These are phyloP conservation scores for Fusarium incarnatum DNA, from an alignment of 2,329 filamentous ascomycete genomes.

Conservation along the genomic window DNA sequence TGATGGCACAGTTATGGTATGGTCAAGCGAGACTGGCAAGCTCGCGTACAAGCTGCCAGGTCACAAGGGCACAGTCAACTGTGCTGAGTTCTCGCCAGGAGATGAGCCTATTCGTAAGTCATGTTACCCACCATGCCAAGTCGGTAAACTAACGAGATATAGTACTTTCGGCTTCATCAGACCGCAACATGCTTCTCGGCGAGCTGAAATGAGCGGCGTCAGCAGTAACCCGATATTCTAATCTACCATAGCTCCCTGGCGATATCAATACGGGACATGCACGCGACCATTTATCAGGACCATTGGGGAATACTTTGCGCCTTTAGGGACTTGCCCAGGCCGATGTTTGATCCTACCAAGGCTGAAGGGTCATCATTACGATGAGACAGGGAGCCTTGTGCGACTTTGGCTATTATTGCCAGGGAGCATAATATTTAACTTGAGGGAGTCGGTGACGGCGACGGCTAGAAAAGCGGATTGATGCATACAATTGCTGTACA, in stretches of 20 bases:
- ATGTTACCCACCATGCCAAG: not conserved
- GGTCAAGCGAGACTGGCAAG: slow-evolving; percentile 90
- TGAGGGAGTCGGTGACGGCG: slow-evolving; percentile 3
- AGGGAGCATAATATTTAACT: slow-evolving; percentile 32
- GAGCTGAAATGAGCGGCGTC: slow-evolving; percentile 69
- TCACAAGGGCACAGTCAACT: slow-evolving; percentile 94
- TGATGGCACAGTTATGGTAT: slow-evolving; percentile 90
- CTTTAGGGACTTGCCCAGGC: not conserved
- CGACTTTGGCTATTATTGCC: slow-evolving; percentile 12
- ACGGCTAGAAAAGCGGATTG: slow-evolving; percentile 24
- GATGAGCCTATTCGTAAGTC: slow-evolving; percentile 87
- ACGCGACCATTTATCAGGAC: not conserved
- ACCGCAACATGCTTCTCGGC: slow-evolving; percentile 84
- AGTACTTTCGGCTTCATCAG: slow-evolving; percentile 93
- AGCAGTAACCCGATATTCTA: slow-evolving; percentile 54
- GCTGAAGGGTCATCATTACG: not conserved
- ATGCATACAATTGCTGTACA: slow-evolving; percentile 22
- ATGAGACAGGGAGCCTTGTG: slow-evolving; percentile 7
- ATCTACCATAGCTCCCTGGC: slow-evolving; percentile 14
- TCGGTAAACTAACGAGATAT: slow-evolving; percentile 52
- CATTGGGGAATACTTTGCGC: not conserved
- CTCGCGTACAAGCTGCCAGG: slow-evolving; percentile 94
- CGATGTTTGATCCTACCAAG: not conserved
- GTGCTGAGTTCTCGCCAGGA: slow-evolving; percentile 87
- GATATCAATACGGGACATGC: slow-evolving; percentile 8